Evolutionary conservation across 768 basidiomycete species (phyloP).

Genomic region (Termitomyces bulborhizus): DNA sequence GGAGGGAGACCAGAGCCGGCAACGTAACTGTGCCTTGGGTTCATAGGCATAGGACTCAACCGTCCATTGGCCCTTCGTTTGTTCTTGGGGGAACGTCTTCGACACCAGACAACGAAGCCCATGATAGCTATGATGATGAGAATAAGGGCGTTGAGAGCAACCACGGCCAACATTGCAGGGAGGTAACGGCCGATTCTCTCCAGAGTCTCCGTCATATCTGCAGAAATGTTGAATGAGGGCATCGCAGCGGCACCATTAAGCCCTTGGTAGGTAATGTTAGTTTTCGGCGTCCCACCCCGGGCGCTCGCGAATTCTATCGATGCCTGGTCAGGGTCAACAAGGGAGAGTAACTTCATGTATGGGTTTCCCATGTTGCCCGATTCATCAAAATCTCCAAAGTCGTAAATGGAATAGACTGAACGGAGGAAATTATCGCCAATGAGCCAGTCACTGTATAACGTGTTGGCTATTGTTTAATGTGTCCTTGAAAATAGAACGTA

Average conservation of each 20-base stretch:
- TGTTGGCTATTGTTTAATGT: neutral
- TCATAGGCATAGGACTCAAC: slow-evolving; percentile 54
- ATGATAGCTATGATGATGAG: slow-evolving; percentile 50
- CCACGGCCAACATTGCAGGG: slow-evolving; percentile 68
- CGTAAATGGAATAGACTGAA: slow-evolving; percentile 76
- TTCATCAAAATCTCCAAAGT: slow-evolving; percentile 74
- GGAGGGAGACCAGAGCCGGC: slow-evolving; percentile 20
- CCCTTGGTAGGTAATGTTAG: slow-evolving; percentile 65
- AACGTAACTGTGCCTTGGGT: slow-evolving; percentile 35
- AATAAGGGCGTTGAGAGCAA: slow-evolving; percentile 73
- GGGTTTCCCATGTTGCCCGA: slow-evolving; percentile 66
- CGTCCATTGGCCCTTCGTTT: slow-evolving; percentile 34
- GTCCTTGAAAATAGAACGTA: slow-evolving; percentile 25
- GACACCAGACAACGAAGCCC: slow-evolving; percentile 50
- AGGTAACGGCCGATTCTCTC: slow-evolving; percentile 59
- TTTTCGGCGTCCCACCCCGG: slow-evolving; percentile 59
- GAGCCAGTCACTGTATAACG: slow-evolving; percentile 64
- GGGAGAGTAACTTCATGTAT: slow-evolving; percentile 68
- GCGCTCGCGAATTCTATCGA: slow-evolving; percentile 62
- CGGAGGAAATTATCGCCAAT: slow-evolving; percentile 81
- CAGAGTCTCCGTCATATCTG: slow-evolving; percentile 52
- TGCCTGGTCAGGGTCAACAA: slow-evolving; percentile 63
- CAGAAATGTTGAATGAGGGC: slow-evolving; percentile 48
- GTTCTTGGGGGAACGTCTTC: slow-evolving; percentile 29
- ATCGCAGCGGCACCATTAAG: slow-evolving; percentile 35